Evolutionary conservation across 495 filamentous ascomycete species (phyloP), one percentile per base, ranked within the genome.

Genomic region (Penicillium lividum): DNA sequence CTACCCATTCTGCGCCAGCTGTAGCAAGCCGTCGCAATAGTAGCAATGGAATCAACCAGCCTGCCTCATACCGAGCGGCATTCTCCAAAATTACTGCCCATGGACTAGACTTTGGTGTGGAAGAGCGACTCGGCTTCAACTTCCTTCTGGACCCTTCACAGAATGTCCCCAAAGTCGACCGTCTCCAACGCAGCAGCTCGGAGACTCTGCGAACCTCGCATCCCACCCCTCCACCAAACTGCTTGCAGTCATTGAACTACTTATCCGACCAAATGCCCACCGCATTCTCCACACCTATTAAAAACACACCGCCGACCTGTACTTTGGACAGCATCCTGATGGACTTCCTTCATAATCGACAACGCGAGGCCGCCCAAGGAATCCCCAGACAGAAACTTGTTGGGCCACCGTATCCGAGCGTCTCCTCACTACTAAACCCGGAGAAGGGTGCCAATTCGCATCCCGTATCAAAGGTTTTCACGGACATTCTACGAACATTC

Each of bases 381-480:
- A 77, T 82, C 4, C 71, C 83, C 0, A 66, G 77, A 16, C 74
- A 83, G 52, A 83, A 86, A 50, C 76, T 93, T 15, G 75, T 87
- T 18, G 90, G 89, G 4, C 91, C 89, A 7, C 73, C 79, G 7
- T 92, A 93, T 65, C 90, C 90, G 7, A 89, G 84, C 56, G 83
- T 93, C 51, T 86, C 87, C 2, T 86, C 88, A 2, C 77, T 93
- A 8, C 78, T 92, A 16, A 86, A 91, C 65, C 88, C 89, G 0
- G 77, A 86, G 49, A 74, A 76, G 34, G 78, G 77, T 58, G 67
- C 71, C 7, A 77, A 81, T 60, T 84, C 86, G 3, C 90, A 93
- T 64, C 88, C 89, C 0, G 77, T 93, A 2, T 92, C 89, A 18
- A 89, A 88, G 61, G 84, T 94, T 8, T 89, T 93, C 64, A 92